Conservation (phyloP, 805 yeast genomes). For the Wickerhamomyces canadensis region DNA sequence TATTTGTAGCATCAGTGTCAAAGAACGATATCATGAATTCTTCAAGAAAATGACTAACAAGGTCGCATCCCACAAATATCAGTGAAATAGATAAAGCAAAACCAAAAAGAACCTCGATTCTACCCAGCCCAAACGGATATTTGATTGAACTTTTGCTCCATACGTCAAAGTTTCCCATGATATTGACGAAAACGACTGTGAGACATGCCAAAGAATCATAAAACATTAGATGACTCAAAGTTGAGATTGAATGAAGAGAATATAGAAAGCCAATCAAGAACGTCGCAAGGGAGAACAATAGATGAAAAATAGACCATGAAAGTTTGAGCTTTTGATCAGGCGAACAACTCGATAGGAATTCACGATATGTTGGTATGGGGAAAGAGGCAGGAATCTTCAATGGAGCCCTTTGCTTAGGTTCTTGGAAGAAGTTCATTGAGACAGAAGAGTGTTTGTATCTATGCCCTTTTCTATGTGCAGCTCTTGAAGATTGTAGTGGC, state of each 20-base stretch:
- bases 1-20: conserved; percentile 13
- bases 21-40: conserved; percentile 46
- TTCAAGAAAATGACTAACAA: conserved; percentile 82
- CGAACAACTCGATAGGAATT: conserved; percentile 56
- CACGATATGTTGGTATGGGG: conserved; percentile 44
- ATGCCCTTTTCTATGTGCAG: conserved; percentile 87
- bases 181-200: conserved; percentile 63
- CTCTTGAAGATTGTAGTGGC: conserved; percentile 33
- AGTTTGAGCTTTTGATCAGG: conserved; percentile 53
- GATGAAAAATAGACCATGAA: conserved; percentile 54
- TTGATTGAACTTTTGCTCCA: conserved; percentile 81
- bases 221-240: conserved; percentile 80
- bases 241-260: conserved; percentile 56
- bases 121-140: conserved; percentile 90
- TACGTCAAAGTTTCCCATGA: conserved; percentile 86
- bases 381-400: conserved; percentile 67
- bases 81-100: conserved; percentile 82
- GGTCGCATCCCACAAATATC: conserved; percentile 86
- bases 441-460: conserved; percentile 94
- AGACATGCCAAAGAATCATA: conserved; percentile 81
- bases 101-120: conserved; percentile 82
- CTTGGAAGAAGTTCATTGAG: conserved; percentile 92
- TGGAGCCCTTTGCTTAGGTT: conserved; percentile 73
- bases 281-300: conserved; percentile 45
- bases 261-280: conserved; percentile 56